A percentile compares a stretch with the other conserved stretches of the same genome.
Evolutionary conservation across 1,284 basidiomycete species (phyloP).

Genomic region (Hemileia vastatrix): DNA sequence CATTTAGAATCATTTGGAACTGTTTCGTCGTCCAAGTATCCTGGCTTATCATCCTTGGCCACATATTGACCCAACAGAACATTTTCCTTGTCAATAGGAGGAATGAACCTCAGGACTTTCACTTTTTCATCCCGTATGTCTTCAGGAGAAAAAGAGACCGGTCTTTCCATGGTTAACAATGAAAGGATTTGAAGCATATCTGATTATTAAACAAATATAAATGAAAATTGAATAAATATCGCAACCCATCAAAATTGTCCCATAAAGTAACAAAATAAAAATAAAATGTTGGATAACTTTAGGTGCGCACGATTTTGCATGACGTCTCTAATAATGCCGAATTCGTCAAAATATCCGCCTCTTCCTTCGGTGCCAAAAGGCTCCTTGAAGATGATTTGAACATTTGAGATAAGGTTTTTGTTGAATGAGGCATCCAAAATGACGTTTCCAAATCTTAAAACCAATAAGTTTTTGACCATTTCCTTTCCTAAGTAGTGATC

Average conservation of each 20-base stretch:
- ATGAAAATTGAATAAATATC: constrained; percentile 9
- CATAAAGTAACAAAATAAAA: too few relatives aligned
- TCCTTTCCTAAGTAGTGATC: constrained; percentile 98
- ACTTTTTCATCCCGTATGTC: constrained; percentile 98
- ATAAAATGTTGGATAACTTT: too few relatives aligned
- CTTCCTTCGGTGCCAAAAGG: constrained; percentile 93
- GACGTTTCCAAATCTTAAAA: constrained; percentile 84
- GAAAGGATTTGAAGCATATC: constrained; percentile 86
- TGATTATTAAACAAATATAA: constrained; percentile 41
- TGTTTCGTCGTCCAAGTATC: constrained; percentile 90
- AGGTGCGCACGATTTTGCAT: constrained; percentile 95
- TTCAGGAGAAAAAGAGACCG: constrained; percentile 90
- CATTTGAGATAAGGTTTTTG: constrained; percentile 84
- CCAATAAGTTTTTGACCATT: constrained; percentile 96
- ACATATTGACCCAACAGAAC: constrained; percentile 87
- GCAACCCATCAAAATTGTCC: too few relatives aligned
- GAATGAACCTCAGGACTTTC: constrained; percentile 82
- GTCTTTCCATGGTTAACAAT: constrained; percentile 88
- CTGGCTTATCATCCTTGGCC: constrained; percentile 74
- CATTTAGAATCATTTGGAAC: constrained; percentile 83
- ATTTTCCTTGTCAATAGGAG: constrained; percentile 65
- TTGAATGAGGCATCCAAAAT: constrained; percentile 79
- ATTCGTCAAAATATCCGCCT: constrained; percentile 96
- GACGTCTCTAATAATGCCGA: constrained; percentile 91
- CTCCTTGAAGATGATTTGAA: constrained; percentile 98